Evolutionary conservation across 345 rosid species (phyloP).

Genomic region (Citrus maxima): DNA sequence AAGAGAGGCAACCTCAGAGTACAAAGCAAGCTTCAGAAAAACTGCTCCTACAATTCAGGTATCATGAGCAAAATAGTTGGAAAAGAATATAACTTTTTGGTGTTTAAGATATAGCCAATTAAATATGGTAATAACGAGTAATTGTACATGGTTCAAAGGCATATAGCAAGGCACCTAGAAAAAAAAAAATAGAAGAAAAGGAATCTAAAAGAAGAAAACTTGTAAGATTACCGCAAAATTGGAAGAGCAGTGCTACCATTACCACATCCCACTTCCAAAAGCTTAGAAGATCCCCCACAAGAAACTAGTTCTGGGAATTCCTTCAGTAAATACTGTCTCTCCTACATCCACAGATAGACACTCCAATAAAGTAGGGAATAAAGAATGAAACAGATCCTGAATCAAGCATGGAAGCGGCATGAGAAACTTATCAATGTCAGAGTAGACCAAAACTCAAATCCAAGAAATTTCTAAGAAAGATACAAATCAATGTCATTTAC

Average conservation of each 20-base stretch:
- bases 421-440: background rate
- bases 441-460: background rate
- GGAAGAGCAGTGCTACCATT: constrained; percentile 85
- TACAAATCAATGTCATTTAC: background rate
- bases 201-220: background rate
- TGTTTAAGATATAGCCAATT: background rate
- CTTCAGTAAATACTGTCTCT: constrained; percentile 82
- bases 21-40: background rate
- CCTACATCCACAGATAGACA: constrained; percentile 35
- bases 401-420: background rate
- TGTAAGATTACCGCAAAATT: constrained; percentile 52
- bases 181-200: too few species aligned
- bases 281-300: constrained; percentile 41
- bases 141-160: background rate
- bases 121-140: background rate
- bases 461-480: background rate
- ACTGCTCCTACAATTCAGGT: background rate
- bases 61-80: background rate
- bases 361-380: background rate
- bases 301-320: constrained; percentile 82
- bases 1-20: background rate
- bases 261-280: constrained; percentile 92
- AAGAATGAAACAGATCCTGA: background rate
- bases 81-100: background rate
- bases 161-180: background rate